Percentiles rank a stretch among this genome's conserved stretches.
Conservation (phyloP, 306 rosid species). For the Quercus cerris region DNA sequence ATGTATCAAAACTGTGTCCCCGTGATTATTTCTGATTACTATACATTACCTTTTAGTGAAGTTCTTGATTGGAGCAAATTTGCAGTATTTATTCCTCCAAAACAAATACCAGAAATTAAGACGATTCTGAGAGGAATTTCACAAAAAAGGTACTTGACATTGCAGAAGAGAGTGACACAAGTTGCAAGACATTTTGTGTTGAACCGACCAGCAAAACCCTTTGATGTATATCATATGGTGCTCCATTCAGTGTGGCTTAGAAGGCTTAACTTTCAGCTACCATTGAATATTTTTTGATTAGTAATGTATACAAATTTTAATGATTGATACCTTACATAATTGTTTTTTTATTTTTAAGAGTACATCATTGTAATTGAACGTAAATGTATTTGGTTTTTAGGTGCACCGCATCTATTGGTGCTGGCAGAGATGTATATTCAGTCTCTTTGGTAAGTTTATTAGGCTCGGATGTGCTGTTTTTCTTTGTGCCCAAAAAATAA, state of each 20-base stretch:
- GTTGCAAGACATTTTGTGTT: slow-evolving; percentile 38
- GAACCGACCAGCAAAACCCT: slow-evolving; percentile 39
- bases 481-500: too few species aligned
- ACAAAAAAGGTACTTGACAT: slow-evolving; percentile 11
- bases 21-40: slow-evolving; percentile 27
- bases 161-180: slow-evolving; percentile 31
- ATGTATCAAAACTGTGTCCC: slow-evolving; percentile 40
- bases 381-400: too few species aligned
- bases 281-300: neutral
- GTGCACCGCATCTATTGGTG: too few species aligned
- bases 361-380: too few species aligned
- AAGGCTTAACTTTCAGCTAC: slow-evolving; percentile 29
- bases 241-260: slow-evolving; percentile 47
- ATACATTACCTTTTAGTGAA: slow-evolving; percentile 29
- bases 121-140: slow-evolving; percentile 24
- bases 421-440: too few species aligned
- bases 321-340: too few species aligned
- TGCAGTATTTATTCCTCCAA: slow-evolving; percentile 23
- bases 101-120: slow-evolving; percentile 35
- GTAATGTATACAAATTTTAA: neutral
- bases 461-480: too few species aligned
- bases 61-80: slow-evolving; percentile 44
- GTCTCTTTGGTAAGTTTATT: too few species aligned
- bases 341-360: too few species aligned
- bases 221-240: slow-evolving; percentile 37